Conservation (phyloP, 148 eudicot genomes). For the Spergularia bocconei region DNA sequence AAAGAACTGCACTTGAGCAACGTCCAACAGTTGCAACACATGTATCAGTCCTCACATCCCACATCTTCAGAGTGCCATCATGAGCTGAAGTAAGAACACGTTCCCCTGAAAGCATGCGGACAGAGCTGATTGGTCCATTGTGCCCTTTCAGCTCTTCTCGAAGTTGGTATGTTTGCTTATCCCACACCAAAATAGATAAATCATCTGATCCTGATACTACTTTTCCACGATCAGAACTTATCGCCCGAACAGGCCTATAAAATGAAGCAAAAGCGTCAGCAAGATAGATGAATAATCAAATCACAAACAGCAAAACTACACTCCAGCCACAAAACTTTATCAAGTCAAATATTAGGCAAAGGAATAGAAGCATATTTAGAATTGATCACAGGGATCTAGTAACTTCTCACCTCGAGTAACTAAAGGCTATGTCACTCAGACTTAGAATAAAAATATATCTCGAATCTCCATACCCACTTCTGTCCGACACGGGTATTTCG, state of each 20-base stretch:
- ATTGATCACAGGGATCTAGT: too few species aligned
- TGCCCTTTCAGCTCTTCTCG: constrained; percentile 97
- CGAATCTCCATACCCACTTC: too few species aligned
- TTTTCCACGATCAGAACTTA: constrained; percentile 89
- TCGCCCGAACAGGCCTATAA: constrained; percentile 67
- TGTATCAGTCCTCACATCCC: constrained; percentile 95
- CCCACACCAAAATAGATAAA: constrained; percentile 91
- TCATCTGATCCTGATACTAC: constrained; percentile 95
- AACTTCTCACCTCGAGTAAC: too few species aligned
- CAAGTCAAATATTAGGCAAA: too few species aligned
- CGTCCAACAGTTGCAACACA: constrained; percentile 98
- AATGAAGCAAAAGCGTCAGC: constrained; percentile 10
- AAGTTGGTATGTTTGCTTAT: constrained; percentile 85
- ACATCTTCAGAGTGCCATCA: constrained; percentile 95
- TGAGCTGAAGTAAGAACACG: constrained; percentile 90
- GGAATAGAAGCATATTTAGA: too few species aligned
- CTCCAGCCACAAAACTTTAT: neutral
- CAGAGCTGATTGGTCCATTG: constrained; percentile 68
- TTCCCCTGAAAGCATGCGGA: constrained; percentile 90
- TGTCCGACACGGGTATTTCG: too few species aligned
- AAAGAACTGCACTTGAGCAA: constrained; percentile 79
- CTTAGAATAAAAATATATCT: too few species aligned
- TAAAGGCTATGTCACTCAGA: too few species aligned
- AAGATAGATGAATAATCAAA: neutral
- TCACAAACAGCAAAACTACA: neutral